Evolutionary conservation across 148 eudicot genomes (phyloP).

Genomic region (Simmondsia chinensis): DNA sequence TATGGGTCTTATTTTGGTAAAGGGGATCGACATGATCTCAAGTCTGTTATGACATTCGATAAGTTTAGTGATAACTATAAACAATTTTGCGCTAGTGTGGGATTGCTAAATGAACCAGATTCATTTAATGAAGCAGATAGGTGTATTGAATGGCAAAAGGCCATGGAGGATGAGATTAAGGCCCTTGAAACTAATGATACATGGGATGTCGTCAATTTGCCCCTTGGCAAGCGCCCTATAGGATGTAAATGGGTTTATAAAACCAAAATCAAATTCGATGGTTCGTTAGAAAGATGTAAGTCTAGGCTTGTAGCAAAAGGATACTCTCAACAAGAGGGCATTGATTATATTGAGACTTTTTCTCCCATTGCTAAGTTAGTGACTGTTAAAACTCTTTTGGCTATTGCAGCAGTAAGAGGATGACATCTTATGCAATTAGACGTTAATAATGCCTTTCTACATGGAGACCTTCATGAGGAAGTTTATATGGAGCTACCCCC

Average conservation of each 20-base stretch:
- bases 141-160: background rate
- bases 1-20: no score
- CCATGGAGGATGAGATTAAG: background rate
- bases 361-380: background rate
- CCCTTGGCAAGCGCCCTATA: background rate
- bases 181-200: background rate
- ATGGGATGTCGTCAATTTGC: background rate
- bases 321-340: background rate
- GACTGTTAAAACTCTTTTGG: background rate
- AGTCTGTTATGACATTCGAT: no score
- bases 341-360: background rate
- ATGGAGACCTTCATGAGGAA: no score
- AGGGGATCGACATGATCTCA: no score
- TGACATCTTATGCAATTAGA: no score
- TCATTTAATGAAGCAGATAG: background rate
- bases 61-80: no score
- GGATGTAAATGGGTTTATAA: background rate
- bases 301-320: background rate
- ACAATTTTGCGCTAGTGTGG: no score
- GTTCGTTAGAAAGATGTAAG: background rate
- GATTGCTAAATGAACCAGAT: background rate
- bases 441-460: no score
- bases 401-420: no score
- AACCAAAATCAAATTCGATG: background rate
- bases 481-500: no score